Base-by-base conservation (phyloP, 495 filamentous ascomycete genomes). In the Podospora bellae-mahoneyi region DNA sequence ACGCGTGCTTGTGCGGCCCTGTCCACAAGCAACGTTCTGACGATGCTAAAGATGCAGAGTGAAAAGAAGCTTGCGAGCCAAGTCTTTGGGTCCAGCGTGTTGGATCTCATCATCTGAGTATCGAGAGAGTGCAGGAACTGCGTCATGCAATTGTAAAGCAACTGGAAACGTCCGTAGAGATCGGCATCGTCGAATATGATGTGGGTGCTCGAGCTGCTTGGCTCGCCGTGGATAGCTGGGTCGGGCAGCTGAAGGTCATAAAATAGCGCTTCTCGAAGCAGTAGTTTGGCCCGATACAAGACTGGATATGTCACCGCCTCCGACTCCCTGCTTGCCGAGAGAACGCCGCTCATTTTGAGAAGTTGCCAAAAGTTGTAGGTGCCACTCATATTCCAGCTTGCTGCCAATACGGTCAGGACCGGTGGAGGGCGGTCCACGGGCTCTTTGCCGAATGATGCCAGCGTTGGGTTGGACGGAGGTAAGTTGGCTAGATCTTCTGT, bases 21-120 rank as follows among this genome's bases (percentile, higher is more conserved):
- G 65, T 84, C 82, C 13, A 79, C 77, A 15, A 84, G 69, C 0
- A 84, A 73, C 6, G 82, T 83, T 64, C 78, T 79, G 44, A 83
- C 78, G n/a, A 83, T 71, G 72, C 80, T 83, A 64, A 84, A 84
- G 54, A 84, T 82, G 69, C 81, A 84, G 30, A 84, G 72, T 4
- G 82, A 82, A 64, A 80, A 74, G 63, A 84, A 82, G 23, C 76
- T 67, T n/a, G 82, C 79, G 3, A 83, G 68, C 82, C 82, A 84
- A 54, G 67, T 78, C 67, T 77, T 80, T 1, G 78, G 73, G n/a
- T 78, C 78, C 19, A 77, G 72, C 5, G 76, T 68, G 13, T 73
- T 71, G 23, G 74, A 74, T 39, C 78, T 77, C 69, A 76, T 69
- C 2, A 81, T 77, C 34, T 75, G 78, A 7, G 64, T 75, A 66